Evolutionary conservation across 352 stramenopile genomes (phyloP), one percentile per base, ranked within the genome.

Genomic region (Halophytophthora polymorphica): DNA sequence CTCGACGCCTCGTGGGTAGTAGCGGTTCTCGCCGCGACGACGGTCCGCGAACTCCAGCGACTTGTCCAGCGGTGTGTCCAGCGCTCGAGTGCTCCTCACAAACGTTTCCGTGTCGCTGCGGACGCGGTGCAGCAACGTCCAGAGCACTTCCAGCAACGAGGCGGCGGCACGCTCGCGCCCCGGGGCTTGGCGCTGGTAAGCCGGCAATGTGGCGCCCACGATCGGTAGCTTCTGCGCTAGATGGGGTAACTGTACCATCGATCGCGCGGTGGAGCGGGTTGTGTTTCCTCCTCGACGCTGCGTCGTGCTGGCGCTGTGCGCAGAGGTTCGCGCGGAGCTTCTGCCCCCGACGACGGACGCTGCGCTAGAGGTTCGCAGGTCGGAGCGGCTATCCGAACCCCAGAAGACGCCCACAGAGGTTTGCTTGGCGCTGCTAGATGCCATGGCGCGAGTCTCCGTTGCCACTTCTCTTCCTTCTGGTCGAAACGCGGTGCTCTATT

Each of bases 41-140:
- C n/a, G 7, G 10, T 40, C 33, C 23, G 53, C 42, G 31, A 36
- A 57, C 12, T 59, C 42, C 21, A 53, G 18, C 11, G 59, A 64
- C 21, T 39, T 67, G 33, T 61, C 58, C 44, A 45, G 28, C 6
- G 58, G 58, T 23, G 29, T 15, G 21, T 72, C 69, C 49, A 79
- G 54, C 31, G 51, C 60, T 45, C 52, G 54, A 25, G 38, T 66
- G 15, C 60, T 61, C 21, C 55, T 51, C 15, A 48, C 62, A 53
- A 88, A 86, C 6, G 41, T 33, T 19, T 46, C 18, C 23, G 61
- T 56, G 19, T 85, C 74, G 2, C 53, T 53, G 15, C 50, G 59
- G 18, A 88, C 79, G 43, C 65, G 67, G 39, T 44, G 42, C 29
- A 74, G 65, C n/a, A 88, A 49, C 3, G 66, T 80, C 23, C 81